Conservation (phyloP, 345 rosid genomes). For the Salix exigua region DNA sequence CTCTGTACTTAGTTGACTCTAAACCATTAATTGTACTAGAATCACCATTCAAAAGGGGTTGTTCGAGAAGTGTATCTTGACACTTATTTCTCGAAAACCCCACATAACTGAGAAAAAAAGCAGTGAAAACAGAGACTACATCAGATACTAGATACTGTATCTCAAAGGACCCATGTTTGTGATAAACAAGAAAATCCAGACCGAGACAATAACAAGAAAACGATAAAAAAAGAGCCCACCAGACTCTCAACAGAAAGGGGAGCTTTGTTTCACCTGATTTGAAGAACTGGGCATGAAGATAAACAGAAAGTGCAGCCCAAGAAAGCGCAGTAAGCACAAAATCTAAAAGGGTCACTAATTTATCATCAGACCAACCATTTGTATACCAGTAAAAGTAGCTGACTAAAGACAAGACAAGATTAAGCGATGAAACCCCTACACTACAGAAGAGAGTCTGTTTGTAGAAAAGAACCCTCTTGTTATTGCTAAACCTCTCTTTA, state of each 20-base stretch:
- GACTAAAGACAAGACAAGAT: conserved; percentile 41
- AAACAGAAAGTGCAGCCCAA: conserved; percentile 54
- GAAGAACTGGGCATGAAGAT: conserved; percentile 19
- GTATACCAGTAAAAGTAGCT: conserved; percentile 66
- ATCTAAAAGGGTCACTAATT: conserved; percentile 53
- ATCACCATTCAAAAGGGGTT: conserved; percentile 38
- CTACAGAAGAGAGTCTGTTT: conserved; percentile 49
- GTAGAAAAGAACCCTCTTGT: conserved; percentile 11
- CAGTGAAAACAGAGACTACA: conserved; percentile 41
- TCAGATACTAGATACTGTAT: conserved; percentile 38
- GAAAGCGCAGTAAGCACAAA: conserved; percentile 49
- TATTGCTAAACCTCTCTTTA: conserved; percentile 13
- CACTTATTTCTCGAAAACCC: conserved; percentile 39
- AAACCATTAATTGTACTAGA: background rate
- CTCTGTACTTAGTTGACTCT: conserved; percentile 20
- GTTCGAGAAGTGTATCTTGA: conserved; percentile 32
- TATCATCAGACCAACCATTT: conserved; percentile 53
- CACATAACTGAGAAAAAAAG: conserved; percentile 51
- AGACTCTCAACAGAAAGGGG: conserved; percentile 51
- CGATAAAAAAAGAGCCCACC: conserved; percentile 61
- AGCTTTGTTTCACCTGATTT: conserved; percentile 32
- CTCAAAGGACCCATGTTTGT: conserved; percentile 23
- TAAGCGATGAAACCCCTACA: conserved; percentile 48
- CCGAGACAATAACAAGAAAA: conserved; percentile 61
- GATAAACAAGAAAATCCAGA: conserved; percentile 42